A percentile compares a stretch with the other conserved stretches of the same genome.
Evolutionary conservation across 139 green algal genomes (phyloP).

Genomic region (Diplosphaera chodatii): DNA sequence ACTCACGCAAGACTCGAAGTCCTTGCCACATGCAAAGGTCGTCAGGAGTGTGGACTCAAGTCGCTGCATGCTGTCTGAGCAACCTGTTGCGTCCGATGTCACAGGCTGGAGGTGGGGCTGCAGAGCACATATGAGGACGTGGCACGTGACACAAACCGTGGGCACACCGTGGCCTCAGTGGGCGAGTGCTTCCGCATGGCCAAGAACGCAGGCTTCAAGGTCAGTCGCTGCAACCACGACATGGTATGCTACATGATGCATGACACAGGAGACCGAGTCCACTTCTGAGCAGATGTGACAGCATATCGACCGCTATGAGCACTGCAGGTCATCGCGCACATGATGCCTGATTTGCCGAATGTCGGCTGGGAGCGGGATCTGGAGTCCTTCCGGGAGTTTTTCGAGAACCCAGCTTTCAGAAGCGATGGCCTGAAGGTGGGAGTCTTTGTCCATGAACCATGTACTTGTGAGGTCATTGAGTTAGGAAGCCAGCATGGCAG

Average conservation of each 20-base stretch:
- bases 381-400: slow-evolving; percentile 95
- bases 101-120: slow-evolving; percentile 87
- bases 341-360: slow-evolving; percentile 98
- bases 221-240: slow-evolving; percentile 6
- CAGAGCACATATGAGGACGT: slow-evolving; percentile 95
- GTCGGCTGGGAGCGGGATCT: slow-evolving; percentile 96
- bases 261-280: too few relatives aligned
- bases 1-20: not conserved
- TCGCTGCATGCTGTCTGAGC: not conserved
- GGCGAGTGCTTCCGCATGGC: slow-evolving; percentile 87
- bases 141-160: slow-evolving; percentile 92
- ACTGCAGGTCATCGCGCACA: slow-evolving; percentile 84
- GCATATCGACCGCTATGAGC: not conserved
- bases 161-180: slow-evolving; percentile 84
- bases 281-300: not conserved
- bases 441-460: too few relatives aligned
- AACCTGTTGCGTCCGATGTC: not conserved
- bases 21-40: too few relatives aligned
- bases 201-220: slow-evolving; percentile 94
- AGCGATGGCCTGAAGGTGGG: slow-evolving; percentile 94
- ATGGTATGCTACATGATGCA: too few relatives aligned
- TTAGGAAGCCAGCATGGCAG: too few relatives aligned
- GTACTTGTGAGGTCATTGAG: too few relatives aligned
- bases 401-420: slow-evolving; percentile 91
- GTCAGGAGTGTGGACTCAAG: too few relatives aligned